Conservation (phyloP, 176 grass and related monocot species). For the Triticum turgidum region DNA sequence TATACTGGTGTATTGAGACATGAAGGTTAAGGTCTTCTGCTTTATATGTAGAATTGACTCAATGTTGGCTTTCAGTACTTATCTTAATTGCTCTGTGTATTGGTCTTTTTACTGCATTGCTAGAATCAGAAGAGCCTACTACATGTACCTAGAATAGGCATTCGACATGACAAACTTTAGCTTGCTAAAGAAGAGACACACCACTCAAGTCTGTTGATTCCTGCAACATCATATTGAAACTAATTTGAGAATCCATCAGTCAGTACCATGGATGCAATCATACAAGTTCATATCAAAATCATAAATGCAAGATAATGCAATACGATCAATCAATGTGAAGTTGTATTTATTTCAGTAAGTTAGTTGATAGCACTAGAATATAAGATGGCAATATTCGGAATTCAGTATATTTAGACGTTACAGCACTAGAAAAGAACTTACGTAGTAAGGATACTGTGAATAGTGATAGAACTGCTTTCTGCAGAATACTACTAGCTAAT, state of each 20-base stretch:
- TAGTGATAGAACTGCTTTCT: neutral
- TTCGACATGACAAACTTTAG: neutral
- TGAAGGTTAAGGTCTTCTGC: neutral
- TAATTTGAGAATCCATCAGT: neutral
- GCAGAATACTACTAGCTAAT: constrained; percentile 18
- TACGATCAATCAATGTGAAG: neutral
- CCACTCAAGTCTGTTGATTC: neutral
- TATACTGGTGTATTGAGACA: constrained; percentile 20
- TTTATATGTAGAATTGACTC: neutral
- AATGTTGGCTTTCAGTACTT: neutral
- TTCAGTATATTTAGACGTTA: constrained; percentile 13
- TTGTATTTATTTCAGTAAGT: constrained; percentile 4
- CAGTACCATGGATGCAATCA: neutral
- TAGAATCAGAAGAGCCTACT: neutral
- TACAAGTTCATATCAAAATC: neutral
- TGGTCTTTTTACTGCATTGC: neutral
- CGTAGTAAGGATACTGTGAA: constrained; percentile 4
- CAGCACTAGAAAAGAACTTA: constrained; percentile 7
- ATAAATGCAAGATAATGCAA: neutral
- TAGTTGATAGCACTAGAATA: constrained; percentile 21
- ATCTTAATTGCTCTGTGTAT: neutral
- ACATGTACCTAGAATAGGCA: neutral
- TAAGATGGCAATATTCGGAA: neutral
- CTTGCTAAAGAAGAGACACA: neutral
- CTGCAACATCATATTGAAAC: neutral